Base-by-base conservation (phyloP, 2,329 filamentous ascomycete genomes). In the Arthrobotrys sphaeroides region DNA sequence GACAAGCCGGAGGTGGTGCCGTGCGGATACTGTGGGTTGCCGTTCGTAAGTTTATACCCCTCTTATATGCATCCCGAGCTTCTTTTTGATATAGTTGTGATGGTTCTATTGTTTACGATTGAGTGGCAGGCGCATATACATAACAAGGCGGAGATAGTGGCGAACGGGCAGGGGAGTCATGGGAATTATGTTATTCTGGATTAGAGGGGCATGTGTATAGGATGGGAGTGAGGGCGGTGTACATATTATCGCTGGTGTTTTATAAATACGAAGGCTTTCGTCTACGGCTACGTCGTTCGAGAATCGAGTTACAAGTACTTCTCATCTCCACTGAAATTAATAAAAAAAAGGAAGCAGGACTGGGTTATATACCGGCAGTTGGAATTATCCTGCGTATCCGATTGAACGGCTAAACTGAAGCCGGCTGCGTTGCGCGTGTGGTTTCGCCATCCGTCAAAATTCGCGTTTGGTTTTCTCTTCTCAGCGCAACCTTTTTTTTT, bases 1-100 rank as follows among this genome's bases (percentile, higher is more conserved):
- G 95, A 99, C 84, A 98, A 97, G 87, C 92, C 95, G 45, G 90
- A 98, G 86, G 97, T 99, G 80, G 88, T 89, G 83, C 86, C 86
- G 82, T 99, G 95, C 86, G 90, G 88, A 81, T 99, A 99, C 86
- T 99, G 95, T 82, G 95, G 95, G 62, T 83, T 95, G 79, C 95
- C 95, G 80, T 99, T 90, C 82, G 95, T 98, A 87, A 82, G 94
- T 84, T 64, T 38, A 33, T 6, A 4, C 13, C 38, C 10, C n/a
- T 31, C 12, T 5, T 18, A 2, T 28, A 31, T 33, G 12, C 5
- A 33, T 7, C 31, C 5, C 31, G 31, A 12, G 38, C 24, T 57
- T 20, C 24, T n/a, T 40, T 40, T 22, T 26, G 1, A 78, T 77
- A 81, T 81, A 67, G 78, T 83, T 31, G 40, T 16, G 24, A 26